Evolutionary conservation across 1,139 yeast genomes (phyloP).

Genomic region (Sugiyamaella grinbergsii): DNA sequence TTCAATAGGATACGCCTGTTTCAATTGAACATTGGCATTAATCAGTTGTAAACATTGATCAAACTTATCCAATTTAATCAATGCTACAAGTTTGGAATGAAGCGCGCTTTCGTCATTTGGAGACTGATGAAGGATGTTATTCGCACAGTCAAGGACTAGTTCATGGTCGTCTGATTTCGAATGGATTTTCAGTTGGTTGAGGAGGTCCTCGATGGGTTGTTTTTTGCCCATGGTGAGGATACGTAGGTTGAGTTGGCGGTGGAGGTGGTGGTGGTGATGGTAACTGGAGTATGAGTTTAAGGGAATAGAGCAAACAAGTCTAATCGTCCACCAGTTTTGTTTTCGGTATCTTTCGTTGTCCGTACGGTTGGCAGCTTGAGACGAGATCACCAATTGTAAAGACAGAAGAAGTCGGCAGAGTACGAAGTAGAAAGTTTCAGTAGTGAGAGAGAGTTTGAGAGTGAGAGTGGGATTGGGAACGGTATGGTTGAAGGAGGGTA

Average conservation of each 20-base stretch:
- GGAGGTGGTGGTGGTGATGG: neutral
- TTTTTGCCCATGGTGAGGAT: conserved; percentile 21
- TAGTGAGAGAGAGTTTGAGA: neutral
- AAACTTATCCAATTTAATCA: conserved; percentile 73
- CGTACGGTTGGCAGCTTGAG: too few species aligned
- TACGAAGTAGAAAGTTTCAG: neutral
- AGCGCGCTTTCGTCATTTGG: conserved; percentile 56
- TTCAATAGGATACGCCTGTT: conserved; percentile 45
- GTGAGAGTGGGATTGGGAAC: neutral
- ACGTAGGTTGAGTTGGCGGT: conserved; percentile 8
- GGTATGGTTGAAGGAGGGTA: neutral
- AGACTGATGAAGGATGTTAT: conserved; percentile 47
- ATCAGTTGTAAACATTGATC: conserved; percentile 53
- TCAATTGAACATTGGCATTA: conserved; percentile 21
- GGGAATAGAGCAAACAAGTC: too few species aligned
- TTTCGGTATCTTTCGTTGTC: too few species aligned
- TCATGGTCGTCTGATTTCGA: conserved; percentile 51
- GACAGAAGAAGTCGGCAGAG: neutral
- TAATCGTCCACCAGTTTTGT: too few species aligned
- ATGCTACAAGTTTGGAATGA: conserved; percentile 64
- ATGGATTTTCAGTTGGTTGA: conserved; percentile 52
- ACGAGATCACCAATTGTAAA: neutral
- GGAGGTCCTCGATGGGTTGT: conserved; percentile 37
- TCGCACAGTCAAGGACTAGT: conserved; percentile 50
- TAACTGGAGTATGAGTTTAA: neutral